These are phyloP conservation scores for Termitomyces sp. DNA, from an alignment of 768 basidiomycete species.

Conservation along the genomic window DNA sequence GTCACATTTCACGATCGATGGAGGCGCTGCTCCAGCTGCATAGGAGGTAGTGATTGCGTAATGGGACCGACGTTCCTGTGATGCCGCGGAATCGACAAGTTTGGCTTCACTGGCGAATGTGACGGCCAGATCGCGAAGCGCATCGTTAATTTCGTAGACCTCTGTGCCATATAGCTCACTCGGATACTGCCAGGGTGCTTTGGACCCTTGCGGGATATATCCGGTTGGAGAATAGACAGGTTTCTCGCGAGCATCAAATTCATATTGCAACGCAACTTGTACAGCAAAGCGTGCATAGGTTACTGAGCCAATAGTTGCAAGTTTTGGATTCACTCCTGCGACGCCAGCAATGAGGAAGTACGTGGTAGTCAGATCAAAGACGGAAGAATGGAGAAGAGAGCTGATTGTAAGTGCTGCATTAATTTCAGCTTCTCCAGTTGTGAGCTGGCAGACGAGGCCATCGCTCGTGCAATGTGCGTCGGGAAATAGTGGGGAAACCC, in stretches of 20 bases:
- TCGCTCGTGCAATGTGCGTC: slow-evolving; percentile 8
- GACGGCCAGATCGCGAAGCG: slow-evolving; percentile 8
- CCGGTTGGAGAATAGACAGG: slow-evolving; percentile 9
- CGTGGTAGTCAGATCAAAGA: slow-evolving; percentile 7
- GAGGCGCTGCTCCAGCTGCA: slow-evolving; percentile 3
- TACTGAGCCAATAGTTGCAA: slow-evolving; percentile 9
- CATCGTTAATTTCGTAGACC: slow-evolving; percentile 9
- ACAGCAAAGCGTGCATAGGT: slow-evolving; percentile 10
- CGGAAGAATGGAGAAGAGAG: slow-evolving; percentile 4
- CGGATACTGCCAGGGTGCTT: slow-evolving; percentile 8
- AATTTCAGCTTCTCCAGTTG: slow-evolving; percentile 9
- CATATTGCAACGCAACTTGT: slow-evolving; percentile 10
- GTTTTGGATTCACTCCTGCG: slow-evolving; percentile 9
- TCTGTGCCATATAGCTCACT: slow-evolving; percentile 6
- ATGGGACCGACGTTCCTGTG: slow-evolving; percentile 1
- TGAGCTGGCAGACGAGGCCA: slow-evolving; percentile 6
- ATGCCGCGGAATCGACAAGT: slow-evolving; percentile 2
- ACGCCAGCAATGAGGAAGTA: slow-evolving; percentile 11
- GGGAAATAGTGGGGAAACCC: slow-evolving; percentile 1
- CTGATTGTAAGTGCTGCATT: slow-evolving; percentile 10
- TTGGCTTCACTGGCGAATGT: slow-evolving; percentile 1
- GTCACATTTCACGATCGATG: slow-evolving; percentile 9
- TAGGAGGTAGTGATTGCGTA: slow-evolving; percentile 1
- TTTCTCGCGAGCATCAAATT: slow-evolving; percentile 11
- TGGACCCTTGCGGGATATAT: slow-evolving; percentile 7